phyloP scores from a whole-genome alignment of 495 filamentous ascomycete genomes.

The Podospora sp. region DNA sequence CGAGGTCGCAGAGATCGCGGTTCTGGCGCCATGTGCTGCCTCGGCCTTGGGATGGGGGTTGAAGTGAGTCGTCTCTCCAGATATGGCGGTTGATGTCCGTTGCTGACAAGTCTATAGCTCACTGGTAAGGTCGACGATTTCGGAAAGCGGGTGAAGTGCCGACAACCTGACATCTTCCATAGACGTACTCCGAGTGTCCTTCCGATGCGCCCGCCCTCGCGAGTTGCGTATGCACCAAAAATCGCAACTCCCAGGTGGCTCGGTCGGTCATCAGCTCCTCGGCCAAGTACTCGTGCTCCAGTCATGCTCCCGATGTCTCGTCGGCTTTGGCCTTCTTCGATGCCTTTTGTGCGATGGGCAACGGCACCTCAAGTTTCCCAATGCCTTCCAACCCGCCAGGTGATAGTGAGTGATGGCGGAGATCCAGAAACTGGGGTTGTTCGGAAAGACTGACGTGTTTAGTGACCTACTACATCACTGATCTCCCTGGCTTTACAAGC shows the following conservation, averaged over 20 bases:
- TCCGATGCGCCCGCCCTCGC: conserved; percentile 44
- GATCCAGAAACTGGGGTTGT: background rate
- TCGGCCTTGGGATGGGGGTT: conserved; percentile 44
- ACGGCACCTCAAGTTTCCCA: conserved; percentile 51
- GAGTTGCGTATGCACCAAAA: conserved; percentile 52
- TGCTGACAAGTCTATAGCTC: conserved; percentile 33
- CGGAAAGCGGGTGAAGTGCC: too few relatives aligned
- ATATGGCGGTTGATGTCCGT: background rate
- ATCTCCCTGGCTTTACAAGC: conserved; percentile 45
- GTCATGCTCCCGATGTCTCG: conserved; percentile 44
- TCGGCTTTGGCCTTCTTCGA: conserved; percentile 52
- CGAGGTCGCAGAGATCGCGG: conserved; percentile 45
- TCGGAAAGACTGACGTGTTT: conserved; percentile 14
- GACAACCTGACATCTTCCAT: background rate
- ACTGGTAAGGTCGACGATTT: conserved; percentile 31
- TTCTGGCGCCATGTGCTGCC: conserved; percentile 50
- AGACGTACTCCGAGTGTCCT: conserved; percentile 40
- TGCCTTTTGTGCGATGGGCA: conserved; percentile 50
- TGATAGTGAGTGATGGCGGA: conserved; percentile 36
- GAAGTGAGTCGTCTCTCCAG: conserved; percentile 30
- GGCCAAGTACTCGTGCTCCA: conserved; percentile 44
- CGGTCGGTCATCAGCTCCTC: conserved; percentile 44
- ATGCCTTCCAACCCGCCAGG: conserved; percentile 47
- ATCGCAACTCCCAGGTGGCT: conserved; percentile 45
- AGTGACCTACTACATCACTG: conserved; percentile 57